Conservation (phyloP, 208 protist species). For the Trypanosomatidae sp. region DNA sequence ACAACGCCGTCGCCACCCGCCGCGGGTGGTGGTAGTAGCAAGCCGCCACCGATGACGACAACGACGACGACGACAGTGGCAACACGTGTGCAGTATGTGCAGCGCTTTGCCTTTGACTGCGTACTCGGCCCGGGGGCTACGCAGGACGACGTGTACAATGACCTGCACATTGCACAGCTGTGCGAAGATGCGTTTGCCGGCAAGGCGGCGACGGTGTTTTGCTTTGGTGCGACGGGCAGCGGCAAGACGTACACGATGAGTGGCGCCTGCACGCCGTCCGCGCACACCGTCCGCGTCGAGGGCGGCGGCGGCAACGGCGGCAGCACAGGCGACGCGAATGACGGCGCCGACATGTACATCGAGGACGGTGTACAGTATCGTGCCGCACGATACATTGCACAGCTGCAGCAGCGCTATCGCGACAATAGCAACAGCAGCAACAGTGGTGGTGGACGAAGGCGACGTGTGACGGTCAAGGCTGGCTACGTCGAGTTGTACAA, state of each 20-base stretch:
- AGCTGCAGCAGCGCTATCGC: neutral
- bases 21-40: no score
- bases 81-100: no score
- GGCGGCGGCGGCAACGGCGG: neutral
- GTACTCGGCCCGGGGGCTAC: slow-evolving; percentile 31
- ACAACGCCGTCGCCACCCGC: no score
- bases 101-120: slow-evolving; percentile 44
- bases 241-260: slow-evolving; percentile 87
- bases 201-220: slow-evolving; percentile 67
- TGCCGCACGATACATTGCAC: neutral
- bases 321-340: neutral
- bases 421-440: neutral
- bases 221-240: slow-evolving; percentile 84
- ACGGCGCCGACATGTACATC: neutral
- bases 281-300: no score
- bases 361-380: slow-evolving; percentile 1
- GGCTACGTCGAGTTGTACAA: slow-evolving; percentile 83
- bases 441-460: neutral
- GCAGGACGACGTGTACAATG: slow-evolving; percentile 39
- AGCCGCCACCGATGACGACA: no score
- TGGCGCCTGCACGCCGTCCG: no score
- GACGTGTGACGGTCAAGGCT: neutral
- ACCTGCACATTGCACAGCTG: slow-evolving; percentile 22
- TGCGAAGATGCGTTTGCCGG: slow-evolving; percentile 75
- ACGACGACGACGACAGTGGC: no score